phyloP scores from a whole-genome alignment of 2,329 filamentous ascomycete species.

The Arthrobotrys entomopaga region DNA sequence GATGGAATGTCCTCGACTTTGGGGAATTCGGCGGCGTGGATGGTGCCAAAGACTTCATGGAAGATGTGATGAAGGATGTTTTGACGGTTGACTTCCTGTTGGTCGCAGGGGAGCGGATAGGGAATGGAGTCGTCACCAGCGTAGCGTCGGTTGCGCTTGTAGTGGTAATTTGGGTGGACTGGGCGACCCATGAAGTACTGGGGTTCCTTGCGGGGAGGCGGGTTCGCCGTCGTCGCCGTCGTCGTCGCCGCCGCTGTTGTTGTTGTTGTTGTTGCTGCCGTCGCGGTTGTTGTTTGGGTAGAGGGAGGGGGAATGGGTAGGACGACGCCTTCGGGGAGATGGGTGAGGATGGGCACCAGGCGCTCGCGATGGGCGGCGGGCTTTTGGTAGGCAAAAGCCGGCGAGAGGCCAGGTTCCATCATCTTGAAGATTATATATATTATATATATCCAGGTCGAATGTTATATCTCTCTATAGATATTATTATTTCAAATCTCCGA shows the following conservation, averaged over 20 bases:
- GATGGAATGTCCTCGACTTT: conserved; percentile 68
- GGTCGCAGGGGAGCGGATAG: conserved; percentile 89
- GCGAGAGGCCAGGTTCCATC: conserved; percentile 55
- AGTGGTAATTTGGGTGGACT: conserved; percentile 50
- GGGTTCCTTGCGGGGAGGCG: conserved; percentile 17
- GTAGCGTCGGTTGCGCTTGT: conserved; percentile 70
- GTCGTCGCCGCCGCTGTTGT: too few species aligned
- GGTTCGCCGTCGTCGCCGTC: neutral
- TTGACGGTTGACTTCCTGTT: conserved; percentile 87
- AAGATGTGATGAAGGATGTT: conserved; percentile 83
- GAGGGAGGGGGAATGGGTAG: conserved; percentile 17
- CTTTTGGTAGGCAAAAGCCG: conserved; percentile 50
- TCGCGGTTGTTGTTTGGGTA: too few species aligned
- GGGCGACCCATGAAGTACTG: conserved; percentile 53
- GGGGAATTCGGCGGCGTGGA: conserved; percentile 61
- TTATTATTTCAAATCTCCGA: too few species aligned
- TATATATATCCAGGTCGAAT: too few species aligned
- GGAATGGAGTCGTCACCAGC: conserved; percentile 75
- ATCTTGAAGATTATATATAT: conserved; percentile 17
- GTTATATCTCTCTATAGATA: too few species aligned
- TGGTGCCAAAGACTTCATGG: conserved; percentile 79
- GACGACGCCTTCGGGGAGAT: conserved; percentile 31
- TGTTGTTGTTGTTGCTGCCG: too few species aligned
- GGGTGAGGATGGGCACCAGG: conserved; percentile 43
- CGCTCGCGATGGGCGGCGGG: conserved; percentile 46